Base-by-base conservation (phyloP, 768 basidiomycete genomes). In the Hirschioporus abietinus region DNA sequence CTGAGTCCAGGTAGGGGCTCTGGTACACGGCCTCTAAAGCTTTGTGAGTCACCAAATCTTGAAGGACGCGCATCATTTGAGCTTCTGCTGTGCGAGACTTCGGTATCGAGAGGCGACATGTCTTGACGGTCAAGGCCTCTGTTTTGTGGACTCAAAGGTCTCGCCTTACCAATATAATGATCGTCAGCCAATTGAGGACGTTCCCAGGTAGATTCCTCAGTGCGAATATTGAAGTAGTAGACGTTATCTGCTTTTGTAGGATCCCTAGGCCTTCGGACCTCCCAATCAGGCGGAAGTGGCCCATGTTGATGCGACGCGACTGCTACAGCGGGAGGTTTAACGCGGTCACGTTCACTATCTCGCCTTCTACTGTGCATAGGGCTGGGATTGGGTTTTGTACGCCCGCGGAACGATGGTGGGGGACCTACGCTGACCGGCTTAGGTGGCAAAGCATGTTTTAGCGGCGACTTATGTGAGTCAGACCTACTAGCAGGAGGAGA, bases 171-270 rank as follows among this genome's bases (percentile, higher is more conserved):
- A 52, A 1, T 52, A 15, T 52, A 52, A 52, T 52, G 42, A 3
- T 52, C 42, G 20, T 64, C 68, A 63, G 70, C 64, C 15, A 67
- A 63, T 71, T 78, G 78, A 66, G 87, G 88, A 66, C 79, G 79
- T 60, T 74, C 78, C 89, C 89, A 89, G 2, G 84, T 86, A 24
- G 84, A 83, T 72, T 84, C 78, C 63, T 83, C 74, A 7, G 87
- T 88, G 68, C 79, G 80, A 60, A 73, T 71, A 69, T 89, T 89
- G 70, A 86, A 88, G 70, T 85, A 89, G 70, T 89, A 88, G 4
- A 74, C 71, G 23, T 81, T 80, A 20, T 76, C 76, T 10, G 82
- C 83, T 63, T 74, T 82, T 68, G 85, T 77, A 35, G 88, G 80
- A 67, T 79, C 72, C 68, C 86, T 83, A 52, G 67, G 58, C 36